Evolutionary conservation across 495 filamentous ascomycete species (phyloP), one percentile per base, ranked within the genome.

Genomic region (Rostrohypoxylon terebratum): DNA sequence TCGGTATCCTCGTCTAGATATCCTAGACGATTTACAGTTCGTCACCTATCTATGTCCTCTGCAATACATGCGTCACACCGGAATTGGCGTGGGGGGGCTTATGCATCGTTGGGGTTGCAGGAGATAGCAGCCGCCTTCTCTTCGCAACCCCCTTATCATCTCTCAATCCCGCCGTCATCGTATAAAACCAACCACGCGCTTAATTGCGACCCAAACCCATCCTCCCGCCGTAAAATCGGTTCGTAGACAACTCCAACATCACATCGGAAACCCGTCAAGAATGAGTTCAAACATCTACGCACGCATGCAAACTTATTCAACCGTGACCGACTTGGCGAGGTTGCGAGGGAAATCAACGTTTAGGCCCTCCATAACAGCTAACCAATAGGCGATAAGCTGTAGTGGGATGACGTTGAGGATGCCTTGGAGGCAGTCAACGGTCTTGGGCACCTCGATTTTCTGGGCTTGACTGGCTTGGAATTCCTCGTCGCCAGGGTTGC

Each of bases 271-370:
- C 55, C 57, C 44, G 36, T 48, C 47, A 54, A 18, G 38, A 66
- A 61, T 63, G 45, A 54, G 25, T 67, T 20, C 34, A 71, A 57
- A 36, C 61, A 21, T 73, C 64, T 40, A 63, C 14, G 68, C 16
- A 28, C 21, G 33, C 63, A 63, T 10, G 25, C 63, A 59, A 38
- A 36, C 84, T 84, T 93, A 99, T 87, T 99, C 96, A 61, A 99
- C 96, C 47, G 96, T 99, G 59, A 99, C 96, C 65, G 94, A 97
- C 90, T 99, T 99, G 77, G 96, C 96, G 78, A 99, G 83, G 83
- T 99, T 99, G 72, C 96, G 90, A 38, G 96, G 96, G 87, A 98
- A 97, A 79, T 98, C 95, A 59, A 98, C 95, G 77, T 98, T 98
- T 64, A 98, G 86, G 45, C 96, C 96, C 84, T 97, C 96, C 72